Evolutionary conservation across 2,329 filamentous ascomycete species (phyloP).

Genomic region (Chaetoscypha palmicola): DNA sequence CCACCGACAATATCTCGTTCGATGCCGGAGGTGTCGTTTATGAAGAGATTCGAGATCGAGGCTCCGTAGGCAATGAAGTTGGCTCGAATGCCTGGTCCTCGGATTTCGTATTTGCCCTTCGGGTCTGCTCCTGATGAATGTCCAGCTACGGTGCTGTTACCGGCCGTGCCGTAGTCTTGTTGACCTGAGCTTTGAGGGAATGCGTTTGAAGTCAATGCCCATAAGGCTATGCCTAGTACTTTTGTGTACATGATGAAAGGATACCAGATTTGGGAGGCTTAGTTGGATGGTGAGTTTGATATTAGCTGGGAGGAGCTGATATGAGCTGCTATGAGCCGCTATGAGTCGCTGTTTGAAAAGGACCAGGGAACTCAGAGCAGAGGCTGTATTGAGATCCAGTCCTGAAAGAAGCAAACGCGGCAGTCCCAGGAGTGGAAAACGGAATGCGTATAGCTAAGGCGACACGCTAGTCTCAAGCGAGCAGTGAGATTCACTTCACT

Average conservation of each 20-base stretch:
- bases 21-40: conserved; percentile 61
- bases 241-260: conserved; percentile 17
- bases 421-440: too few species aligned
- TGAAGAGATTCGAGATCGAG: conserved; percentile 62
- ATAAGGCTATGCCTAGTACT: conserved; percentile 13
- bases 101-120: conserved; percentile 66
- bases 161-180: conserved; percentile 19
- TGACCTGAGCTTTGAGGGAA: conserved; percentile 18
- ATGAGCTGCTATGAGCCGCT: too few species aligned
- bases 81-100: conserved; percentile 58
- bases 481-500: too few species aligned
- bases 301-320: conserved; percentile 4
- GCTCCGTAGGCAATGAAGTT: conserved; percentile 70
- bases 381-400: too few species aligned
- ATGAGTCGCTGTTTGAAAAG: too few species aligned
- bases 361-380: too few species aligned
- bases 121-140: conserved; percentile 38
- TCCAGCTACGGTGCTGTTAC: conserved; percentile 23
- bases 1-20: conserved; percentile 65
- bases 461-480: too few species aligned
- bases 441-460: too few species aligned
- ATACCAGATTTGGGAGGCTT: too few species aligned
- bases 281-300: conserved; percentile 2
- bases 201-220: conserved; percentile 8
- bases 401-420: too few species aligned